A percentile compares a stretch with the other conserved stretches of the same genome.
phyloP scores from a whole-genome alignment of 106 monocot species.

The Agapanthus africanus region DNA sequence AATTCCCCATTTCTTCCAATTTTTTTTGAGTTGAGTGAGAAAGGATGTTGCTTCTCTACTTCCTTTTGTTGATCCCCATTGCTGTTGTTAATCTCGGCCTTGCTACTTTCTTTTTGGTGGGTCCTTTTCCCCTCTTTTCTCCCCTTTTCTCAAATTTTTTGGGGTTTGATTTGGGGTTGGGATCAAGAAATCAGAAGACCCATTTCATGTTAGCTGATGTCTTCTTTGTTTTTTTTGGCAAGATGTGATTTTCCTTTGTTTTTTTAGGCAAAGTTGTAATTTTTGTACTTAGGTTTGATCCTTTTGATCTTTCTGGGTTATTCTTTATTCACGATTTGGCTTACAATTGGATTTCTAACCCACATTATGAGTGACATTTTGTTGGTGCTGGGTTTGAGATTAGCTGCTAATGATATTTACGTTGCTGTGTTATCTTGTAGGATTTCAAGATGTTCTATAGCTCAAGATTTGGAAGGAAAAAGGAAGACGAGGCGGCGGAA shows the following conservation, averaged over 20 bases:
- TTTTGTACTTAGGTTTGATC: not conserved
- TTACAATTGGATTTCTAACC: no score
- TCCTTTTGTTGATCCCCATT: constrained; percentile 12
- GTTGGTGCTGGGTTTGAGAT: no score
- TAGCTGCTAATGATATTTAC: no score
- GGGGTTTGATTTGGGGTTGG: not conserved
- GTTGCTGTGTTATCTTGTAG: no score
- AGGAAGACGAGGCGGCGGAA: constrained; percentile 21
- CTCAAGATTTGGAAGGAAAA: constrained; percentile 40
- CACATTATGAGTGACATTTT: no score
- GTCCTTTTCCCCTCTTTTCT: not conserved
- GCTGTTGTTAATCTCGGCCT: constrained; percentile 14
- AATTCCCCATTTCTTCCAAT: not conserved
- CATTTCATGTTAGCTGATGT: not conserved
- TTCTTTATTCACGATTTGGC: no score
- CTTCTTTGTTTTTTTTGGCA: not conserved
- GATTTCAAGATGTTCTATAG: constrained; percentile 59
- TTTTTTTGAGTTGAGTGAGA: no score
- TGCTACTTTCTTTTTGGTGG: constrained; percentile 15
- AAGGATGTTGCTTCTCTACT: constrained; percentile 9
- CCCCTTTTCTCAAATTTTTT: not conserved
- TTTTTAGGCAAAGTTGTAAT: not conserved
- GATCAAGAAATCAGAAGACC: not conserved
- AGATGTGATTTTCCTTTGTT: not conserved
- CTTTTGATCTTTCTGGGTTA: not conserved